A percentile compares a stretch with the other conserved stretches of the same genome.
Conservation (phyloP, 345 rosid genomes). For the Eucalyptus shirleyi region DNA sequence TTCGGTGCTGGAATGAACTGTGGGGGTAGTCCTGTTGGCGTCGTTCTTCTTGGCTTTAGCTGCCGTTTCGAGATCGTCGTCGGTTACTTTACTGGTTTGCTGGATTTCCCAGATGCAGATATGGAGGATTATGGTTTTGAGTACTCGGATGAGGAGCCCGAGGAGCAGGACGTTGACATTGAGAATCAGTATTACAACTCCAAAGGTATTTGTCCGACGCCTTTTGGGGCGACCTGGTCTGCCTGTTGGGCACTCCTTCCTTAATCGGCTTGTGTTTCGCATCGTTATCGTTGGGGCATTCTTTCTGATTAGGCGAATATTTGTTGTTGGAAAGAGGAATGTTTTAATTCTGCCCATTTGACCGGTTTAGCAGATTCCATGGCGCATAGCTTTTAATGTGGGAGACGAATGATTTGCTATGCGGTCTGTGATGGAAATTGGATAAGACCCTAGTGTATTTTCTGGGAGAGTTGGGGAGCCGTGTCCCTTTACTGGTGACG, state of each 20-base stretch:
- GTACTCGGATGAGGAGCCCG: constrained; percentile 98
- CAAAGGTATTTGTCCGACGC: constrained; percentile 32
- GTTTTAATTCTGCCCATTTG: not conserved
- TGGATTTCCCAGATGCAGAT: constrained; percentile 68
- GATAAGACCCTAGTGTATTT: not conserved
- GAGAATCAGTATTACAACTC: constrained; percentile 98
- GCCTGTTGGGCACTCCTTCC: not conserved
- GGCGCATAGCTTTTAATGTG: not conserved
- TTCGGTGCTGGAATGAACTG: not conserved
- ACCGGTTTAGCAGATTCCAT: not conserved
- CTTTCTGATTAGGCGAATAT: not conserved
- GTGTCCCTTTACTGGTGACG: not conserved
- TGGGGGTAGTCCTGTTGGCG: not conserved
- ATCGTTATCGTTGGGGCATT: not conserved
- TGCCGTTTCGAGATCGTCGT: not conserved
- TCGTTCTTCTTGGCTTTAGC: not conserved
- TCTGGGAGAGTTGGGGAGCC: not conserved
- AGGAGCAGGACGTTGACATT: constrained; percentile 94
- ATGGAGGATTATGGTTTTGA: constrained; percentile 99
- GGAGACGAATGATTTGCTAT: not conserved
- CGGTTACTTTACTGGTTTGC: not conserved
- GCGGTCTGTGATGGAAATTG: not conserved
- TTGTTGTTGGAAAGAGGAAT: not conserved
- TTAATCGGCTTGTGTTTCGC: not conserved
- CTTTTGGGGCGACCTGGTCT: not conserved